Conservation (phyloP, 73 alveolate genomes). For the Paramecium octaurelia region DNA sequence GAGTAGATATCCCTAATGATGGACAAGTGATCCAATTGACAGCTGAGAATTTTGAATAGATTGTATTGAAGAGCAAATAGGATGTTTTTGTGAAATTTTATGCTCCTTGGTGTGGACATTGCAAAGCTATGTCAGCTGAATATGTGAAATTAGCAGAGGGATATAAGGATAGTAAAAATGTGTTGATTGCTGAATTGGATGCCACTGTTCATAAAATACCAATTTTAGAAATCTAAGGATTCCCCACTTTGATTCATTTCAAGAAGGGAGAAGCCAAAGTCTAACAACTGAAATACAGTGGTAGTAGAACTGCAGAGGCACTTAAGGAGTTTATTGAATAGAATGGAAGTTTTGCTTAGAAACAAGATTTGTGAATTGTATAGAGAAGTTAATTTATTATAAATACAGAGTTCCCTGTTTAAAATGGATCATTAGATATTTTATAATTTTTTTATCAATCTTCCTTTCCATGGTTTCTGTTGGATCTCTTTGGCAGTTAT, state of each 20-base stretch:
- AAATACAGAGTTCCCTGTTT: background rate
- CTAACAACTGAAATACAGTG: background rate
- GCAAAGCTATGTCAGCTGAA: slow-evolving; percentile 92
- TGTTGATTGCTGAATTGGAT: slow-evolving; percentile 91
- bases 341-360: background rate
- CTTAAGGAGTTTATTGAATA: background rate
- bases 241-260: slow-evolving; percentile 93
- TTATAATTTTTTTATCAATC: slow-evolving; percentile 30
- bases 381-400: background rate
- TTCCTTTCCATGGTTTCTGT: slow-evolving; percentile 46
- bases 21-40: background rate
- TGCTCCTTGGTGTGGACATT: slow-evolving; percentile 96
- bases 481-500: background rate
- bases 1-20: background rate
- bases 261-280: background rate
- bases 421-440: background rate
- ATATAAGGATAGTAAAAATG: slow-evolving; percentile 68
- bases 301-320: background rate
- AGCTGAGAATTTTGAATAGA: background rate
- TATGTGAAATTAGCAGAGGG: slow-evolving; percentile 87
- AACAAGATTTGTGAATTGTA: background rate
- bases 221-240: slow-evolving; percentile 86
- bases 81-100: slow-evolving; percentile 76
- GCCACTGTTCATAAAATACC: slow-evolving; percentile 84
- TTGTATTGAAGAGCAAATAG: slow-evolving; percentile 13